These are phyloP conservation scores for Penicillium daleae DNA, from an alignment of 495 filamentous ascomycete genomes.

Conservation along the genomic window DNA sequence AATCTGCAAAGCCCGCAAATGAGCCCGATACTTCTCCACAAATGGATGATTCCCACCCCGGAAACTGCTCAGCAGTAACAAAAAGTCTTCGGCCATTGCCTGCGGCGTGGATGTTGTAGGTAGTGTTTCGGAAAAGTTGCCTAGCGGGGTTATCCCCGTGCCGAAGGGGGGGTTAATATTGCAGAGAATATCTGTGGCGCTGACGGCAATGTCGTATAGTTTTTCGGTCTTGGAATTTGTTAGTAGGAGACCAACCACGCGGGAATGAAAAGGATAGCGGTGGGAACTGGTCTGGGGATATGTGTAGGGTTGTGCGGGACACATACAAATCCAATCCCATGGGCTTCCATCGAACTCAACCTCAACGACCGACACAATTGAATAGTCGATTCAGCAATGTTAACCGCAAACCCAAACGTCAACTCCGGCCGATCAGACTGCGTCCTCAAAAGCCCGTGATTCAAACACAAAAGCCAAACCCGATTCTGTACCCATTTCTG, in stretches of 20 bases:
- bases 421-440: constrained; percentile 57
- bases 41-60: constrained; percentile 48
- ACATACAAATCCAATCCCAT: constrained; percentile 72
- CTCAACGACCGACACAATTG: constrained; percentile 66
- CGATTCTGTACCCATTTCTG: constrained; percentile 86
- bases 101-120: constrained; percentile 30
- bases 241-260: constrained; percentile 7
- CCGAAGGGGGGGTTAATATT: constrained; percentile 34
- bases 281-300: no score
- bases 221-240: constrained; percentile 41
- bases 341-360: constrained; percentile 69
- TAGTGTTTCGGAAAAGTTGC: constrained; percentile 25
- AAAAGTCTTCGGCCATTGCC: constrained; percentile 37
- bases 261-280: not conserved
- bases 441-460: constrained; percentile 57
- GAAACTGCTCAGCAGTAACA: constrained; percentile 40
- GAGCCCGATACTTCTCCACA: constrained; percentile 39
- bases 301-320: no score
- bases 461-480: constrained; percentile 70
- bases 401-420: constrained; percentile 71
- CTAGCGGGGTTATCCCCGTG: constrained; percentile 19
- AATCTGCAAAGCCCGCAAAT: constrained; percentile 34
- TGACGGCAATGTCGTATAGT: constrained; percentile 45
- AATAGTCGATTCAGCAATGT: constrained; percentile 67
- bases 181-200: constrained; percentile 42